Percentiles rank a stretch among this genome's conserved stretches.
These are phyloP conservation scores for Phytophthora capsici DNA, from an alignment of 352 stramenopile genomes.

Conservation along the genomic window DNA sequence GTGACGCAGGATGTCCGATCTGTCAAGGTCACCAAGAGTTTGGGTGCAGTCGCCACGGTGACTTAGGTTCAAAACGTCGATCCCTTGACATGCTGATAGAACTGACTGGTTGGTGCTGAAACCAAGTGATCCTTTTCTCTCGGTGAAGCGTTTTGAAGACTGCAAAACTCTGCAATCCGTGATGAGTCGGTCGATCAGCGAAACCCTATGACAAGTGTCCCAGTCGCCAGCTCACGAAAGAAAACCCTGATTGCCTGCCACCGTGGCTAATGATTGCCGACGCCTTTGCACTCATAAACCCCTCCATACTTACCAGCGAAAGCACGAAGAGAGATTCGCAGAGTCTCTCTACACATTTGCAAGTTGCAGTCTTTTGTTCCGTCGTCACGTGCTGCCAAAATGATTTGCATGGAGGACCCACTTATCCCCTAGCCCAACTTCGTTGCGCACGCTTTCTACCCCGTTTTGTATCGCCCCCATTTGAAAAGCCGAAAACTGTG, in stretches of 20 bases:
- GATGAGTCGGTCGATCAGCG: slow-evolving; percentile 29
- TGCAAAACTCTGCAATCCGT: slow-evolving; percentile 1
- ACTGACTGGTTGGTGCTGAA: neutral
- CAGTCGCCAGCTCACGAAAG: slow-evolving; percentile 11
- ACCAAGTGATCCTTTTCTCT: slow-evolving; percentile 1
- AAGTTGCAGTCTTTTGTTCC: neutral
- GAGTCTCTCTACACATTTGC: too few relatives aligned
- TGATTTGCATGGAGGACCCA: slow-evolving; percentile 4
- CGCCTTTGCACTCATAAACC: neutral
- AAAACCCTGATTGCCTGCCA: slow-evolving; percentile 3
- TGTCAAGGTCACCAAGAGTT: neutral
- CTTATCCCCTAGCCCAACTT: slow-evolving; percentile 34
- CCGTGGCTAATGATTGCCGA: neutral
- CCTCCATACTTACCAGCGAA: neutral
- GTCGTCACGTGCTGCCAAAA: neutral
- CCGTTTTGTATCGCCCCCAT: slow-evolving; percentile 5
- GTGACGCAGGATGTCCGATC: neutral
- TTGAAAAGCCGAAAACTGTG: neutral
- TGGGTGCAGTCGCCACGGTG: slow-evolving; percentile 1
- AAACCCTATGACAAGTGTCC: slow-evolving; percentile 26
- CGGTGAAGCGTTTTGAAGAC: neutral
- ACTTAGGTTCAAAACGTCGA: neutral
- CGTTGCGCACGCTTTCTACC: slow-evolving; percentile 14
- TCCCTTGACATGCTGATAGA: too few relatives aligned
- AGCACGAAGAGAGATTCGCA: too few relatives aligned